Conservation (phyloP, 768 basidiomycete genomes). For the Russula sp. region DNA sequence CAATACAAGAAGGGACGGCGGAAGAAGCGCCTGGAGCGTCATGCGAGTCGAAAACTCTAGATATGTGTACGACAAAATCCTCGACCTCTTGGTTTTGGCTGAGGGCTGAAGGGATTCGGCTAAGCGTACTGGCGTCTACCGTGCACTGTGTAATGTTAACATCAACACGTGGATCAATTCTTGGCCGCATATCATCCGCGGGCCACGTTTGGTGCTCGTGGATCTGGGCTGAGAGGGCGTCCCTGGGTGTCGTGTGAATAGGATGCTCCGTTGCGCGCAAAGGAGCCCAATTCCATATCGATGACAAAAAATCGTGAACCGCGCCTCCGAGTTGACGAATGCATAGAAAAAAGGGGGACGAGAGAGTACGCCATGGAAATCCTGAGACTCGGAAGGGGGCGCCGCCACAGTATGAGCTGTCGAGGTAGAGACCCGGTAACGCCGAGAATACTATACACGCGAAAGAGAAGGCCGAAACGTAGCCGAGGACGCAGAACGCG, state of each 20-base stretch:
- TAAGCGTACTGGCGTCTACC: background rate
- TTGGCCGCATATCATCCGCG: background rate
- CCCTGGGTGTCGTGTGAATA: background rate
- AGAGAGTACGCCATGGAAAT: background rate
- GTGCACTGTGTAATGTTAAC: background rate
- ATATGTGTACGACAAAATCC: background rate
- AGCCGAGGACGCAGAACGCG: conserved; percentile 5
- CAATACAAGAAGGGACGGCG: conserved; percentile 2
- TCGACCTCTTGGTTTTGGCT: background rate
- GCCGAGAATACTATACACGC: background rate
- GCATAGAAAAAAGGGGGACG: too few species aligned
- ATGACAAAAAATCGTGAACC: background rate
- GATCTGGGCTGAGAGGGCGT: background rate
- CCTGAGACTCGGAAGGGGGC: background rate
- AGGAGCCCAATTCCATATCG: background rate
- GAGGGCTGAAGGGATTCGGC: background rate
- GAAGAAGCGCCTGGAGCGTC: background rate
- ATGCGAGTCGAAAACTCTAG: background rate
- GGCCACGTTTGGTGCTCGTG: background rate
- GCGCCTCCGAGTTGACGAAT: background rate
- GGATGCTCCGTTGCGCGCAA: background rate
- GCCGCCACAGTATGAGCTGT: background rate
- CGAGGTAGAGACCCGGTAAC: background rate
- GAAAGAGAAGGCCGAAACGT: background rate
- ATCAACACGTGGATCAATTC: background rate